phyloP scores from a whole-genome alignment of 106 monocot species.

The Acorus calamus region DNA sequence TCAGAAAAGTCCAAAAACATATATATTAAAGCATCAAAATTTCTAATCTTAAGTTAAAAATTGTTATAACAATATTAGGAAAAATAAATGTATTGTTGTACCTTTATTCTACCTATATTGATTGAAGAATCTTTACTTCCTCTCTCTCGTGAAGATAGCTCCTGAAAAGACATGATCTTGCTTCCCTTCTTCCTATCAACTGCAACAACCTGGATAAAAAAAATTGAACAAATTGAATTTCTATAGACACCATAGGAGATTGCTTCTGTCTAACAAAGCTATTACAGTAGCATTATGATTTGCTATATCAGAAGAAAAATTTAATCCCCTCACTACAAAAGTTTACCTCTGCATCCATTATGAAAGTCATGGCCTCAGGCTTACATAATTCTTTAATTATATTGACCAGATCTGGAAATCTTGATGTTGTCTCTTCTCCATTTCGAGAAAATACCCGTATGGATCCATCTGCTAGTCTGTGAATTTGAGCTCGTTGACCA shows the following conservation, averaged over 20 bases:
- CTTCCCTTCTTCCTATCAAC: conserved; percentile 68
- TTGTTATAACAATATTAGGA: background rate
- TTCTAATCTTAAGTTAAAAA: too few relatives aligned
- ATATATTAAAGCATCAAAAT: too few relatives aligned
- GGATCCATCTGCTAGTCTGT: conserved; percentile 63
- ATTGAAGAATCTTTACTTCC: conserved; percentile 60
- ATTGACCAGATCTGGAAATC: conserved; percentile 79
- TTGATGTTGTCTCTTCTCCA: conserved; percentile 70
- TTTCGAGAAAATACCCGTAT: conserved; percentile 79
- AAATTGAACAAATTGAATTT: background rate
- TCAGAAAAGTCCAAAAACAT: too few relatives aligned
- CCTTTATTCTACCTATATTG: conserved; percentile 53
- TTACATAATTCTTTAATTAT: conserved; percentile 51
- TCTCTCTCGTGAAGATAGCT: conserved; percentile 77
- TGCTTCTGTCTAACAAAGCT: background rate
- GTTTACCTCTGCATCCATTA: conserved; percentile 87
- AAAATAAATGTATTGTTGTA: conserved; percentile 4
- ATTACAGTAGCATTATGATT: background rate
- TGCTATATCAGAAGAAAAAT: background rate
- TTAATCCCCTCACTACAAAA: background rate
- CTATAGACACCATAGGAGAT: background rate
- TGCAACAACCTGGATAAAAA: conserved; percentile 53
- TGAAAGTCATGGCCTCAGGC: conserved; percentile 42
- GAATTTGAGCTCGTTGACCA: conserved; percentile 99
- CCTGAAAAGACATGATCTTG: conserved; percentile 81